Conservation (phyloP, 2,329 filamentous ascomycete species). For the Ascochyta clinopodiicola region DNA sequence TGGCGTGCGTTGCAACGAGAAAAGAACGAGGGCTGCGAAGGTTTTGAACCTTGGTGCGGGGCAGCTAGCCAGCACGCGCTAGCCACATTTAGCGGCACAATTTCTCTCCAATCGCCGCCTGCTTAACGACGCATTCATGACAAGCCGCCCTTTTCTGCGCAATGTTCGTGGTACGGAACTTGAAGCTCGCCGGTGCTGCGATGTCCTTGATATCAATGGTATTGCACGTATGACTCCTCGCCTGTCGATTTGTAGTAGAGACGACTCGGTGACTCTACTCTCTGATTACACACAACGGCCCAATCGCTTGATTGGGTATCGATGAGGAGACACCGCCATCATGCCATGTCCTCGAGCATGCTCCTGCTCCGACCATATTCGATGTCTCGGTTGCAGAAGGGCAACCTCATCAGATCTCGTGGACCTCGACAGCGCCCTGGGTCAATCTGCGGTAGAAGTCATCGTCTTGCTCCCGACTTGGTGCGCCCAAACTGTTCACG, state of each 20-base stretch:
- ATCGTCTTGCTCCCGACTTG: neutral
- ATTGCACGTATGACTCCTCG: neutral
- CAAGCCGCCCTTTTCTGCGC: slow-evolving; percentile 13
- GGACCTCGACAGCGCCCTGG: neutral
- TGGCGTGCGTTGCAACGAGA: slow-evolving; percentile 26
- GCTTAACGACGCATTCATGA: slow-evolving; percentile 3
- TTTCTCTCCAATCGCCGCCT: slow-evolving; percentile 17
- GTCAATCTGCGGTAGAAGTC: neutral
- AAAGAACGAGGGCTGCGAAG: slow-evolving; percentile 16
- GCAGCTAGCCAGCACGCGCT: slow-evolving; percentile 10
- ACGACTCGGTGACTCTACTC: slow-evolving; percentile 1
- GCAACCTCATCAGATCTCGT: neutral
- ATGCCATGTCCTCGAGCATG: slow-evolving; percentile 3
- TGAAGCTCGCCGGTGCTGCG: slow-evolving; percentile 11
- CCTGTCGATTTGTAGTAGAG: neutral
- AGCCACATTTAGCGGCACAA: slow-evolving; percentile 15
- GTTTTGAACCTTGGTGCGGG: slow-evolving; percentile 12
- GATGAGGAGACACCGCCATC: slow-evolving; percentile 10
- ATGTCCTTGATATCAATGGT: neutral
- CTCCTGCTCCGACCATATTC: neutral
- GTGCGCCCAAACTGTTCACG: neutral
- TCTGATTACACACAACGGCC: slow-evolving; percentile 9
- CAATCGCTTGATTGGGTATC: slow-evolving; percentile 16
- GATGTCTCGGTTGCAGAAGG: neutral
- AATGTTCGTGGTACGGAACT: slow-evolving; percentile 4